phyloP scores from a whole-genome alignment of 495 filamentous ascomycete genomes.

The Haplographium delicatum region DNA sequence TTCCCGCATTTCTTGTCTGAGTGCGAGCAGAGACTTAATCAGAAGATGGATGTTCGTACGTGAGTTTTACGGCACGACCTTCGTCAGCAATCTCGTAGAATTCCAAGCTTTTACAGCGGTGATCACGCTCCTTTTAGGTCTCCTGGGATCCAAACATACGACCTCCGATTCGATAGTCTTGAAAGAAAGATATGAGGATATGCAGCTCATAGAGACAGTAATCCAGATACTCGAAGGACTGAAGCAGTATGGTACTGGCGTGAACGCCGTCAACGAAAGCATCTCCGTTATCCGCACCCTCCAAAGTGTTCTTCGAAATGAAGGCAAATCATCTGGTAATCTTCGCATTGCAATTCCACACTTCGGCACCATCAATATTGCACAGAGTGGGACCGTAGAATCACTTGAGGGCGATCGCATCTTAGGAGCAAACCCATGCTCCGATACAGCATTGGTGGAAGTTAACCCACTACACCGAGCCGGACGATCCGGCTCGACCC shows the following conservation, averaged over 20 bases:
- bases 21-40: conserved; percentile 34
- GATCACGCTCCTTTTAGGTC: conserved; percentile 37
- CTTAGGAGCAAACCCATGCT: not conserved
- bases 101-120: conserved; percentile 38
- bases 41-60: conserved; percentile 34
- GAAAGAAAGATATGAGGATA: conserved; percentile 23
- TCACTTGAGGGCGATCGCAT: not conserved
- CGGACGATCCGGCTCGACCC: not conserved
- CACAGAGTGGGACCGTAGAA: conserved; percentile 16
- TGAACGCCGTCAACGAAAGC: conserved; percentile 31
- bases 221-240: conserved; percentile 33
- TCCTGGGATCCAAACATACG: conserved; percentile 23
- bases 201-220: conserved; percentile 13
- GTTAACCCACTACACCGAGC: not conserved
- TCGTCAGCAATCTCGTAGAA: conserved; percentile 38
- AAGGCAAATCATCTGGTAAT: conserved; percentile 1
- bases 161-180: not conserved
- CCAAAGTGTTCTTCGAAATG: conserved; percentile 24
- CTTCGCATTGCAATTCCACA: conserved; percentile 41
- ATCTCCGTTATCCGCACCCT: conserved; percentile 35
- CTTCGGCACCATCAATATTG: conserved; percentile 40
- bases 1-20: conserved; percentile 38
- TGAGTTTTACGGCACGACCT: conserved; percentile 24
- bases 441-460: not conserved
- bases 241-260: conserved; percentile 32